Base-by-base conservation (phyloP, 1,284 basidiomycete species). In the Exobasidium rhododendri region DNA sequence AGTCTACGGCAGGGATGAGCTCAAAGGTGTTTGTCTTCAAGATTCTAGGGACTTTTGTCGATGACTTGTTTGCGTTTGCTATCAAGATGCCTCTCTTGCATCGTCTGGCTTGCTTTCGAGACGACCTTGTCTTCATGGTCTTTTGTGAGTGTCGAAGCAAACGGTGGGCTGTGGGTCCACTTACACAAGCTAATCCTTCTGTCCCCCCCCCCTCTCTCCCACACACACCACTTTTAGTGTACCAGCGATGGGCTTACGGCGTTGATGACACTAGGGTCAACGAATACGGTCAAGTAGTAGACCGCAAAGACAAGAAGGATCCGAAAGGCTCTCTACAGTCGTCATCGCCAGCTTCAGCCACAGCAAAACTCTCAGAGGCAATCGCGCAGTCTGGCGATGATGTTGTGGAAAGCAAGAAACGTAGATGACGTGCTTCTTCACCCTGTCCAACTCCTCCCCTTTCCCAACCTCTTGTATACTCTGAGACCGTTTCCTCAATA, bases 21-120 rank as follows among this genome's bases (percentile, higher is more conserved):
- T 91, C 94, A 87, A 96, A 94, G 81, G 91, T 94, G 2, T 93
- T 97, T 89, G 87, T 94, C 67, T 97, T 91, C 85, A 96, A 96
- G 83, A 89, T 90, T 2, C 82, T 93, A 55, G 89, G 88, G 30
- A 92, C 91, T 4, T 81, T 83, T 58, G 90, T 96, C 31, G 93
- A 97, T 81, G 93, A 96, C 82, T 85, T 94, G 70, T 67, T 75
- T 63, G 75, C 77, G 22, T 94, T 94, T 81, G 91, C 90, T 76
- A 92, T 94, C 82, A 90, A 91, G 83, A 97, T 97, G 94, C 94
- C 94, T 17, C 87, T 89, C 77, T 84, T 97, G 56, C 94, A 97
- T 80, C 87, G 91, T 63, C 81, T 94, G 61, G 89, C 90, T 2
- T 92, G 90, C 79, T 92, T 92, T 85, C 64, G 81, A 46, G 81